phyloP scores from a whole-genome alignment of 805 yeast species.

The Nakazawaea wyomingensis region DNA sequence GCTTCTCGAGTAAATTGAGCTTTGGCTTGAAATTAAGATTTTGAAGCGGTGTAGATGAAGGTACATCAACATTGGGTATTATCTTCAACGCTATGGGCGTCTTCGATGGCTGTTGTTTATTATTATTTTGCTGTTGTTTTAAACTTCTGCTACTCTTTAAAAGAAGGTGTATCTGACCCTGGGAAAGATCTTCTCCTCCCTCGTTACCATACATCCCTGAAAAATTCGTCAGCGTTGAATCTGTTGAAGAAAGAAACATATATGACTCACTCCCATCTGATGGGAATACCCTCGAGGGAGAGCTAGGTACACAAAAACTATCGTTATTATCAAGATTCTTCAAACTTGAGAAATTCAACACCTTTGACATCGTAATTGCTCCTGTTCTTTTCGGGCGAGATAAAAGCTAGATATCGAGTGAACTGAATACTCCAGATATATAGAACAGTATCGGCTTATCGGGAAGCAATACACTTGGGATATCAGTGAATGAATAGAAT shows the following conservation, averaged over 20 bases:
- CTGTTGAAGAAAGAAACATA: constrained; percentile 8
- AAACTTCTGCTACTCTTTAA: constrained; percentile 4
- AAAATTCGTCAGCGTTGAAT: constrained; percentile 2
- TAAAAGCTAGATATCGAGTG: too few relatives aligned
- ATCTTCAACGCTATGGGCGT: neutral
- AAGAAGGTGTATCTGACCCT: constrained; percentile 6
- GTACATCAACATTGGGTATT: neutral
- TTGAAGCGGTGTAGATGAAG: neutral
- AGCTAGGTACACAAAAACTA: neutral
- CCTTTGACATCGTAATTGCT: neutral
- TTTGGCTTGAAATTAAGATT: constrained; percentile 7
- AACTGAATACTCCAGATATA: too few relatives aligned
- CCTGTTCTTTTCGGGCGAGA: too few relatives aligned
- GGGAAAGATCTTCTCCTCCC: constrained; percentile 2
- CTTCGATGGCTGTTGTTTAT: neutral
- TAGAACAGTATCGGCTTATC: too few relatives aligned
- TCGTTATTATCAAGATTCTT: neutral
- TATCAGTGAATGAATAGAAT: too few relatives aligned
- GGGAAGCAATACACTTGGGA: too few relatives aligned
- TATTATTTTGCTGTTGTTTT: neutral
- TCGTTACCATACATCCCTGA: neutral
- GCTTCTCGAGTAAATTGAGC: neutral
- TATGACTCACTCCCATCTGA: constrained; percentile 7
- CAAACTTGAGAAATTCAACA: neutral
- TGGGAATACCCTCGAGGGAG: neutral